Base-by-base conservation (phyloP, 2,329 filamentous ascomycete species). In the Xylariaceae sp. region DNA sequence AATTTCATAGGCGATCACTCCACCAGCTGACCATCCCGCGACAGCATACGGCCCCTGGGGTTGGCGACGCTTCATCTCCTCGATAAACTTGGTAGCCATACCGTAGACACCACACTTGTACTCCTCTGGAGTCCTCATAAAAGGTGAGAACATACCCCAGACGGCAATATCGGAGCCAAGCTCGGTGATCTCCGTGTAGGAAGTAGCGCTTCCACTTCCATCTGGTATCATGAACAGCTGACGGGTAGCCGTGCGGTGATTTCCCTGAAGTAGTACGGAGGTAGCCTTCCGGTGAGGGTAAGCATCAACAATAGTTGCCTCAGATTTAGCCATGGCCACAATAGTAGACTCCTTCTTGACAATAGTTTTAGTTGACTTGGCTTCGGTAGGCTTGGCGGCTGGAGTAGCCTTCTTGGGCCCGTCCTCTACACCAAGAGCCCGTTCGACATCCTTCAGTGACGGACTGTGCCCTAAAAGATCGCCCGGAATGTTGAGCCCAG, bases 11-110 rank as follows among this genome's bases (percentile, higher is more conserved):
- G 88, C 87, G 57, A 87, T 86, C 44, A 91, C 87, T 31, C 89
- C 89, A 23, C 89, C 90, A 1, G 88, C 89, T n/a, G 85, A 90
- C 89, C 89, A 92, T 21, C 90, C 90, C 14, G 85, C 83, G 1
- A 92, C 74, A 47, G 82, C 80, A 73, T 90, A 91, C 0, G 87
- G 86, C 0, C 89, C 89, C 19, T 77, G 68, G 3, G 88, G 85
- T 73, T 92, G 88, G 47, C 88, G 87, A 4, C 85, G 83, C 73
- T 86, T 87, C 73, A 92, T 89, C 74, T 91, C 88, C 4, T 80
- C 76, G 34, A 90, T 82, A 73, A 87, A 90, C 69, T 87, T 82
- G 63, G 80, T 74, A 5, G 86, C 83, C 69, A 88, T 84, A 23
- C 85, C 85, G 65, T 87, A 83, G 51, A 90, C 84, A 57, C 86